Conservation (phyloP, 805 yeast genomes). For the Candida oleophila region DNA sequence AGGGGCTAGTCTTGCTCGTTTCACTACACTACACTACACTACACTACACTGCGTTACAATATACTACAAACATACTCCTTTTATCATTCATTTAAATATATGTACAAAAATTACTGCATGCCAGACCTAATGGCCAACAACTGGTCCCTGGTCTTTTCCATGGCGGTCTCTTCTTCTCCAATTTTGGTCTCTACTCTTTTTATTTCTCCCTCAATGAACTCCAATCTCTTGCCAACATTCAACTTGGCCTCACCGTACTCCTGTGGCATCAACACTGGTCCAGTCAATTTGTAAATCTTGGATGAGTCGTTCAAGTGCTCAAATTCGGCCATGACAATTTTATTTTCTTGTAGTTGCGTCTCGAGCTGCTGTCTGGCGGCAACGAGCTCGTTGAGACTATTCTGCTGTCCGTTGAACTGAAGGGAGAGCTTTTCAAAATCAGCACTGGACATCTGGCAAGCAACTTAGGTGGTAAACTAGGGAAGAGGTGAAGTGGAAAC, state of each 20-base stretch:
- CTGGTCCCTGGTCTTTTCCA: conserved; percentile 61
- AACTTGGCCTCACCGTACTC: conserved; percentile 76
- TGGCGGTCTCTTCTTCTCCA: conserved; percentile 38
- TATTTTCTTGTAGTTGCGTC: conserved; percentile 91
- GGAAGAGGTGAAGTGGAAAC: too few species aligned
- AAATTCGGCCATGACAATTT: conserved; percentile 84
- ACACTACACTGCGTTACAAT: too few species aligned
- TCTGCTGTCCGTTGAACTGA: conserved; percentile 47
- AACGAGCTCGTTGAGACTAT: conserved; percentile 51
- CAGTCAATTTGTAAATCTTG: conserved; percentile 84
- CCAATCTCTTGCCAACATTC: conserved; percentile 87
- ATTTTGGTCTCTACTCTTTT: conserved; percentile 70
- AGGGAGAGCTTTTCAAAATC: conserved; percentile 45
- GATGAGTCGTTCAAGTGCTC: conserved; percentile 60
- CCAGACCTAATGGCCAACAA: conserved; percentile 47
- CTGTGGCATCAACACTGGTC: conserved; percentile 90
- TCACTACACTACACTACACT: too few species aligned
- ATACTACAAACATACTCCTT: too few species aligned
- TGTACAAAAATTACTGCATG: conserved; percentile 5
- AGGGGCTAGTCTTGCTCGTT: conserved; percentile 62
- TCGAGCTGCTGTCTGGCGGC: conserved; percentile 83
- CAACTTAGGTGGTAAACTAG: too few species aligned
- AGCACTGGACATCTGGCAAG: conserved; percentile 11
- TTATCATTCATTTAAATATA: too few species aligned
- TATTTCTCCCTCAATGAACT: conserved; percentile 80